Percentiles rank a stretch among this genome's conserved stretches.
Evolutionary conservation across 495 filamentous ascomycete genomes (phyloP).

Genomic region (Tuber indicum): DNA sequence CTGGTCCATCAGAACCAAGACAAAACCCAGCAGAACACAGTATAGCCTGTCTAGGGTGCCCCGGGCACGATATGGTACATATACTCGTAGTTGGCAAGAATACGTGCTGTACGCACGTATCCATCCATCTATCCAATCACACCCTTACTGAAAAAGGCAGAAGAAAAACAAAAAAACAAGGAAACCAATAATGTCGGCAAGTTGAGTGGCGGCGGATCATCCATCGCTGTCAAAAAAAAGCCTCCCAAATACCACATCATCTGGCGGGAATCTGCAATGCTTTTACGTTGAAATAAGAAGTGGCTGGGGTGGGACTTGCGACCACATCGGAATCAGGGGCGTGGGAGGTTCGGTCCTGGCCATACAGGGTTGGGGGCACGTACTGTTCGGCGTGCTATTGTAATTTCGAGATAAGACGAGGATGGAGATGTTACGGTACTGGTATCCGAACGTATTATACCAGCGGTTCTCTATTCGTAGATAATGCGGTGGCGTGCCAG

Average conservation of each 20-base stretch:
- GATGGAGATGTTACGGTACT: too few species aligned
- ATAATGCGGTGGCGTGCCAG: too few species aligned
- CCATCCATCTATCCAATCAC: not conserved
- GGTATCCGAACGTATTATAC: not conserved
- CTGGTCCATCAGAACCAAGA: not conserved
- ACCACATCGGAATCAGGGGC: not conserved
- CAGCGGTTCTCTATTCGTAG: too few species aligned
- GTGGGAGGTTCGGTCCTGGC: not conserved
- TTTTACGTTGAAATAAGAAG: not conserved
- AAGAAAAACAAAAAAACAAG: not conserved
- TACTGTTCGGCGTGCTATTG: not conserved
- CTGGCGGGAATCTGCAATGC: not conserved
- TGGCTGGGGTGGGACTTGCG: not conserved
- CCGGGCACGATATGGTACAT: not conserved
- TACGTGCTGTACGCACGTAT: not conserved
- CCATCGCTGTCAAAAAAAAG: not conserved
- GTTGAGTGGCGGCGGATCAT: not conserved
- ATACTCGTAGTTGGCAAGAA: not conserved
- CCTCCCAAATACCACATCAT: not conserved
- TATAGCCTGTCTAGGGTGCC: not conserved
- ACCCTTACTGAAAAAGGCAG: not conserved
- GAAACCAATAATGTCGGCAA: not conserved
- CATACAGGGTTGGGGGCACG: not conserved
- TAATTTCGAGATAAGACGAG: not conserved
- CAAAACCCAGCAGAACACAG: not conserved